These are phyloP conservation scores for Lachnellula suecica DNA, from an alignment of 2,329 filamentous ascomycete genomes.

Conservation along the genomic window DNA sequence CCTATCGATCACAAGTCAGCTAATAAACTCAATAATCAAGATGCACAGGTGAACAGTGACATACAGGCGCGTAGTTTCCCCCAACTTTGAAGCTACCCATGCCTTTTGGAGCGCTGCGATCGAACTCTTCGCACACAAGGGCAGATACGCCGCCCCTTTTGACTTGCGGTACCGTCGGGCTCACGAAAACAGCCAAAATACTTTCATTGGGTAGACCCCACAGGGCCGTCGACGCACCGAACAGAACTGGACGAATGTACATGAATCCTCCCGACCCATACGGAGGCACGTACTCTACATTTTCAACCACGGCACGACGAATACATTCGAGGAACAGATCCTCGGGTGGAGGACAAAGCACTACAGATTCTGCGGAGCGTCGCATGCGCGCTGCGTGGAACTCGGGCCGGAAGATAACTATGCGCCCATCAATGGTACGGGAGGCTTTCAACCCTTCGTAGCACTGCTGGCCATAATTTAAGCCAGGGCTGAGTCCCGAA, in stretches of 20 bases:
- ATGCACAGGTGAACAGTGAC: too few species aligned
- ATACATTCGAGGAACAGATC: constrained; percentile 75
- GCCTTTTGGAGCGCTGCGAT: constrained; percentile 87
- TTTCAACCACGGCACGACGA: constrained; percentile 78
- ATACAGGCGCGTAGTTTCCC: constrained; percentile 93
- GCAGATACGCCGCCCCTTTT: too few species aligned
- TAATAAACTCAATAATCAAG: too few species aligned
- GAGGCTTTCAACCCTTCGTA: constrained; percentile 99
- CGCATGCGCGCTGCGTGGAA: constrained; percentile 84
- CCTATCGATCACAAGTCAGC: too few species aligned
- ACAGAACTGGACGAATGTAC: constrained; percentile 88
- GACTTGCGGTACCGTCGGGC: constrained; percentile 88
- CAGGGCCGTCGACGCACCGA: constrained; percentile 83
- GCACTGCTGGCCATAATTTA: constrained; percentile 97
- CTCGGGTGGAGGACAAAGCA: constrained; percentile 77
- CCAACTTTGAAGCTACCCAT: constrained; percentile 92
- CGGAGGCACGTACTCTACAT: constrained; percentile 88
- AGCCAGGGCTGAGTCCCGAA: constrained; percentile 90
- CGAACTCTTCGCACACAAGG: constrained; percentile 88
- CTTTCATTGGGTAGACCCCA: constrained; percentile 85
- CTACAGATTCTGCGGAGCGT: constrained; percentile 79
- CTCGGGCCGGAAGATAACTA: constrained; percentile 85
- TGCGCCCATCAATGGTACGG: constrained; percentile 68
- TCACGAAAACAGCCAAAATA: constrained; percentile 89
- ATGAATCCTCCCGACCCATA: constrained; percentile 86